Conservation (phyloP, 2,329 filamentous ascomycete genomes). For the Calcarisporium arbuscula region DNA sequence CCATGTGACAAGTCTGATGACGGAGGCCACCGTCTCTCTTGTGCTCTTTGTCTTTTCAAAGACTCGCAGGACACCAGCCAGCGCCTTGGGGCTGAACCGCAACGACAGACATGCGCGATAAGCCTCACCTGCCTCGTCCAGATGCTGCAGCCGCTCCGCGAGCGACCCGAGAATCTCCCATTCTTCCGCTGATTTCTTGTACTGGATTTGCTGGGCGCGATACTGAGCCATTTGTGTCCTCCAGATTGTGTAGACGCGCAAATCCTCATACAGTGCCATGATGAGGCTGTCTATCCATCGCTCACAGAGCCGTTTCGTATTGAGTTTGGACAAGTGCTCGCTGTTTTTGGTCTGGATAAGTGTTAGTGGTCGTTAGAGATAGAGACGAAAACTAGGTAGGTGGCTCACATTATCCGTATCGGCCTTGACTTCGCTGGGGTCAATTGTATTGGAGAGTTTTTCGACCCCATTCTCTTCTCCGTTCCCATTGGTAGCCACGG, state of each 20-base stretch:
- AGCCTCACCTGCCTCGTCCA: slow-evolving; percentile 85
- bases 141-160: slow-evolving; percentile 86
- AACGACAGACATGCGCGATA: slow-evolving; percentile 83
- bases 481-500: slow-evolving; percentile 29
- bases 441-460: slow-evolving; percentile 72
- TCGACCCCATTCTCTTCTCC: slow-evolving; percentile 49
- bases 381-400: too few species aligned
- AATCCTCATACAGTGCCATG: slow-evolving; percentile 97
- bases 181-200: slow-evolving; percentile 94
- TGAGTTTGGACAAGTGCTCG: slow-evolving; percentile 78
- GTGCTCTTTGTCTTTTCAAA: slow-evolving; percentile 76
- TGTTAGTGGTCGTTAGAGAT: neutral
- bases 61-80: slow-evolving; percentile 74
- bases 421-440: slow-evolving; percentile 69
- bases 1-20: slow-evolving; percentile 92
- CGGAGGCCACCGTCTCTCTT: slow-evolving; percentile 71
- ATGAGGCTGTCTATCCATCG: slow-evolving; percentile 98
- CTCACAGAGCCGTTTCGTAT: slow-evolving; percentile 95
- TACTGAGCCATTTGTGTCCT: slow-evolving; percentile 96
- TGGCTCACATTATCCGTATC: slow-evolving; percentile 65
- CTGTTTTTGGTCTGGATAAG: slow-evolving; percentile 47
- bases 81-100: slow-evolving; percentile 88
- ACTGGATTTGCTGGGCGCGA: slow-evolving; percentile 85
- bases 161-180: slow-evolving; percentile 97
- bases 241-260: slow-evolving; percentile 99